Evolutionary conservation across 2,329 filamentous ascomycete species (phyloP), one percentile per base, ranked within the genome.

Genomic region (Neophaeococcomyces mojaviensis): DNA sequence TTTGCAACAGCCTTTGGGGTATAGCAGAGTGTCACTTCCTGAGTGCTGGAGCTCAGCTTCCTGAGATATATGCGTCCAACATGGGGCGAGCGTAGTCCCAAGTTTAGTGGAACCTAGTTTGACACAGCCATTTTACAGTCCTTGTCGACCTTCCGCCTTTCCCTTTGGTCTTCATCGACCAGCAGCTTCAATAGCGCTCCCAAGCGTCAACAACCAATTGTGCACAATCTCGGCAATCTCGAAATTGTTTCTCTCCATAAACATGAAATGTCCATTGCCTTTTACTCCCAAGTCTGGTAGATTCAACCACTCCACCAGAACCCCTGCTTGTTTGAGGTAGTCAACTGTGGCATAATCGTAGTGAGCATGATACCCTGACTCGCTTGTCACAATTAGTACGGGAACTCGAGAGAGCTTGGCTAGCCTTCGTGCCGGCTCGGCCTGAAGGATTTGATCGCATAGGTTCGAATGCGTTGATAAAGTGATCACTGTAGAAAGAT

Each of bases 291-390:
- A 46, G 1, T 71, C 58, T 0, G 62, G 67, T 36, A 80, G 61
- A 40, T 66, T 60, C 30, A 76, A 51, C 61, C 68, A 69, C 2
- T 72, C 63, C 1, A 68, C 64, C 16, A 47, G 13, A 1, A 72
- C 66, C 0, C 77, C 76, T 2, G 70, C 74, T 55, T 81, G 77
- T 43, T 59, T 54, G 55, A 81, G 56, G 55, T 73, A 81, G 10
- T 59, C 50, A 1, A 73, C 68, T 0, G 72, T 77, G 30, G 74
- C 77, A 59, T 74, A 71, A 52, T 82, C 78, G 49, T 73, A 81
- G 8, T 63, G 58, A 2, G 64, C 62, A 58, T 81, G 78, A n/a
- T 67, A 70, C 42, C 72, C 74, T 2, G 77, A 71, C 46, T 79
- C 71, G 0, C 64, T 64, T 0, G 75, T 79, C 20, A 78, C 55